phyloP scores from a whole-genome alignment of 352 stramenopile species.

The Phytophthora lateralis region DNA sequence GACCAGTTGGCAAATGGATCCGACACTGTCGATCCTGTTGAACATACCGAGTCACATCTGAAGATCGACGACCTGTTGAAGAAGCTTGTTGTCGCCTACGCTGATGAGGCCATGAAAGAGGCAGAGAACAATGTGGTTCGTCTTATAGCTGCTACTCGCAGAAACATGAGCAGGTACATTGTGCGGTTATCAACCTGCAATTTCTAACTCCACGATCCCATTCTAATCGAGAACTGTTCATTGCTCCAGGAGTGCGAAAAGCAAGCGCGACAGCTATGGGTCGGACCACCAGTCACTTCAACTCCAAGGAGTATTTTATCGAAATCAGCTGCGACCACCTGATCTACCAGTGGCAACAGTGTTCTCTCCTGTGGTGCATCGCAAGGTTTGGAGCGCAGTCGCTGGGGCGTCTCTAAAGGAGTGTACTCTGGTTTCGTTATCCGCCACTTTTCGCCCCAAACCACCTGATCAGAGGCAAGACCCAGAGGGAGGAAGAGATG shows the following conservation, averaged over 20 bases:
- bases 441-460: constrained; percentile 4
- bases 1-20: background rate
- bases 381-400: constrained; percentile 12
- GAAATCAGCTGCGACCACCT: constrained; percentile 23
- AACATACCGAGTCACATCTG: background rate
- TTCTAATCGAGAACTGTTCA: background rate
- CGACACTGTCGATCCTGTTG: background rate
- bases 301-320: constrained; percentile 34
- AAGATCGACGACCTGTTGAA: constrained; percentile 1
- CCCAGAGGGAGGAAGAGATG: constrained; percentile 1
- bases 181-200: background rate
- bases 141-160: constrained; percentile 2
- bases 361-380: constrained; percentile 3
- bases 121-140: constrained; percentile 17
- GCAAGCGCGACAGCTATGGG: constrained; percentile 3
- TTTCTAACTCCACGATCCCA: background rate
- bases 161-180: constrained; percentile 19
- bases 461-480: background rate
- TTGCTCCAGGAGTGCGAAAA: constrained; percentile 1
- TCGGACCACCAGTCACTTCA: constrained; percentile 3
- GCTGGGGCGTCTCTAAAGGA: background rate
- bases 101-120: constrained; percentile 16
- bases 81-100: constrained; percentile 14
- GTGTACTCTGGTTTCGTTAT: constrained; percentile 4
- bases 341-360: constrained; percentile 16